A percentile compares a stretch with the other conserved stretches of the same genome.
These are phyloP conservation scores for Scenedesmus sp. DNA, from an alignment of 163 green algal genomes.

Conservation along the genomic window DNA sequence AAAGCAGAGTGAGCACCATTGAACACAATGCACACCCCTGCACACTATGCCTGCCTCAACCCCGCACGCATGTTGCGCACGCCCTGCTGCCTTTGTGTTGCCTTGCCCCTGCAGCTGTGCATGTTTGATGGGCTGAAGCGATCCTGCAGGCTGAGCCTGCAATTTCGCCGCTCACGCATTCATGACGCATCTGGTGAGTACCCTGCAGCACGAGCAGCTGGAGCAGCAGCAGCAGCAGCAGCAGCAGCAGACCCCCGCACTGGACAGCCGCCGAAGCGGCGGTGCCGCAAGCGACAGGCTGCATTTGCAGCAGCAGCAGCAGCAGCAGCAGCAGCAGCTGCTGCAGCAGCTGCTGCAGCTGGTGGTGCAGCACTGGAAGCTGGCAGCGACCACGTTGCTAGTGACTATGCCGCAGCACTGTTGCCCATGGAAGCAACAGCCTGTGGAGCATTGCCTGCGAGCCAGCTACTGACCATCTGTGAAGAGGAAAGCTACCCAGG, in stretches of 20 bases:
- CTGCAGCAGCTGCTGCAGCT: neutral
- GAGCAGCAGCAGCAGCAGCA: neutral
- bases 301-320: neutral
- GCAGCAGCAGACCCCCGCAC: neutral
- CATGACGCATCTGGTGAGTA: neutral
- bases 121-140: neutral
- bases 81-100: neutral
- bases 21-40: too few relatives aligned
- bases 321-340: neutral
- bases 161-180: neutral
- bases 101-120: neutral
- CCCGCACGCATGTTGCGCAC: neutral
- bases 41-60: neutral
- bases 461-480: too few relatives aligned
- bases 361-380: neutral
- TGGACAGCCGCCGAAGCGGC: neutral
- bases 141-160: neutral
- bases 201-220: neutral
- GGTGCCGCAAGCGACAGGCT: neutral
- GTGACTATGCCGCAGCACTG: too few relatives aligned
- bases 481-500: too few relatives aligned
- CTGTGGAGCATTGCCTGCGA: too few relatives aligned
- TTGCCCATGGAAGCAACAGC: too few relatives aligned
- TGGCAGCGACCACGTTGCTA: neutral
- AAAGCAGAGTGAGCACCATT: too few relatives aligned